Conservation (phyloP, 164 flowering plant species). For the Umbilicus rupestris region DNA sequence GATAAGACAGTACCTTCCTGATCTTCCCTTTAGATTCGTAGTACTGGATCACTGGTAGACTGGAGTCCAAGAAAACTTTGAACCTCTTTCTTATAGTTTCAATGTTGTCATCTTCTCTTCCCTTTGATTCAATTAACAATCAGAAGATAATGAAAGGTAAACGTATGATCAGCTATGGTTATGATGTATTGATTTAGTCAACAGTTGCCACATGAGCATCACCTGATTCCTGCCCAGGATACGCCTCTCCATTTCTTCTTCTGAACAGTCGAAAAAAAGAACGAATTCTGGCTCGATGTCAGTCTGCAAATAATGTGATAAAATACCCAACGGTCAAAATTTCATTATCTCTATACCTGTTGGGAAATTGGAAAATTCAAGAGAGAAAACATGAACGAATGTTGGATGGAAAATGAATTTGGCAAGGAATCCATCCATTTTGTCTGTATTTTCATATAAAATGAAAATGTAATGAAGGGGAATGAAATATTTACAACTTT, state of each 20-base stretch:
- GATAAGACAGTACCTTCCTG: constrained; percentile 41
- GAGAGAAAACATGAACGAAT: no score
- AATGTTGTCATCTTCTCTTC: constrained; percentile 87
- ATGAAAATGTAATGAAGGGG: no score
- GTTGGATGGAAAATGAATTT: no score
- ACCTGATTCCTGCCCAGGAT: constrained; percentile 84
- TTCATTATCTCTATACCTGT: no score
- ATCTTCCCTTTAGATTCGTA: constrained; percentile 62
- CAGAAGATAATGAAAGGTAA: background rate
- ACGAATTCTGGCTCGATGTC: constrained; percentile 69
- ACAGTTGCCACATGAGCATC: constrained; percentile 4
- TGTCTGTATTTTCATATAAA: no score
- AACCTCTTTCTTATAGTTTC: constrained; percentile 82
- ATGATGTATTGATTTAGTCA: background rate
- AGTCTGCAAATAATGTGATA: constrained; percentile 45
- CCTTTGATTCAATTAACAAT: constrained; percentile 26
- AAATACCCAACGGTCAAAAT: background rate
- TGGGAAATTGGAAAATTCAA: no score
- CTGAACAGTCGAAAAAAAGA: constrained; percentile 73
- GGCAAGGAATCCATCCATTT: no score
- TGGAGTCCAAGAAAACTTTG: constrained; percentile 70
- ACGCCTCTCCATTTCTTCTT: constrained; percentile 94
- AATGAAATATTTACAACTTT: no score
- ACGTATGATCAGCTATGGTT: background rate
- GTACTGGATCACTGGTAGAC: constrained; percentile 65